These are phyloP conservation scores for Theileria parva DNA, from an alignment of 169 alveolate genomes.

Conservation along the genomic window DNA sequence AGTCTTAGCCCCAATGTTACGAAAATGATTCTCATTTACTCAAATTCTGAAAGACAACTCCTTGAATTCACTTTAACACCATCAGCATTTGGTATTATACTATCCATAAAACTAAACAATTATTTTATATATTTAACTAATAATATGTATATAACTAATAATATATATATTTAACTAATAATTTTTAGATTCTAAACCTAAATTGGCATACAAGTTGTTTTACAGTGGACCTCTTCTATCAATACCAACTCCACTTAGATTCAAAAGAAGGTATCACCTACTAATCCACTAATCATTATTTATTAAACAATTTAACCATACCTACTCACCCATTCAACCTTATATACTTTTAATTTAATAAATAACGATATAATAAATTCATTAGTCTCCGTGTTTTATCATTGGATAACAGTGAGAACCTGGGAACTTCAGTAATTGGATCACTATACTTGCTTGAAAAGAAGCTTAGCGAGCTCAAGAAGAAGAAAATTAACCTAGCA, in stretches of 20 bases:
- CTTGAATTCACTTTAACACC: slow-evolving; percentile 25
- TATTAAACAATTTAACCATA: too few relatives aligned
- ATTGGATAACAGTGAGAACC: slow-evolving; percentile 78
- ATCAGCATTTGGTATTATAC: slow-evolving; percentile 4
- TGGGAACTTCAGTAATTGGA: slow-evolving; percentile 73
- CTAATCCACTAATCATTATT: too few relatives aligned
- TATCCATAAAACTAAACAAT: neutral
- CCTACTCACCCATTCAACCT: neutral
- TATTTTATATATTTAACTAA: too few relatives aligned
- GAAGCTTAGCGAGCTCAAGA: slow-evolving; percentile 64
- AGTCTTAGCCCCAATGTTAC: slow-evolving; percentile 27
- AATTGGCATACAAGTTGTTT: slow-evolving; percentile 32
- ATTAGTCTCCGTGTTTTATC: slow-evolving; percentile 72
- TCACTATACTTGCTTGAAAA: slow-evolving; percentile 68
- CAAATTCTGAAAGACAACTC: slow-evolving; percentile 21
- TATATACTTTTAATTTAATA: too few relatives aligned
- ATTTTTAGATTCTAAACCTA: slow-evolving; percentile 26
- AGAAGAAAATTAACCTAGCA: slow-evolving; percentile 61
- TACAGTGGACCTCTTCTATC: slow-evolving; percentile 50
- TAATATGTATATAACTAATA: neutral
- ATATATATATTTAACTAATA: neutral
- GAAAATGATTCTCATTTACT: slow-evolving; percentile 18
- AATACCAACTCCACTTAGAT: slow-evolving; percentile 34
- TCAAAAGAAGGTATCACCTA: slow-evolving; percentile 12
- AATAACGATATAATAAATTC: neutral